Percentiles rank a stretch among this genome's conserved stretches.
These are phyloP conservation scores for Ligustrum vulgare DNA, from an alignment of 257 asterid species.

Conservation along the genomic window DNA sequence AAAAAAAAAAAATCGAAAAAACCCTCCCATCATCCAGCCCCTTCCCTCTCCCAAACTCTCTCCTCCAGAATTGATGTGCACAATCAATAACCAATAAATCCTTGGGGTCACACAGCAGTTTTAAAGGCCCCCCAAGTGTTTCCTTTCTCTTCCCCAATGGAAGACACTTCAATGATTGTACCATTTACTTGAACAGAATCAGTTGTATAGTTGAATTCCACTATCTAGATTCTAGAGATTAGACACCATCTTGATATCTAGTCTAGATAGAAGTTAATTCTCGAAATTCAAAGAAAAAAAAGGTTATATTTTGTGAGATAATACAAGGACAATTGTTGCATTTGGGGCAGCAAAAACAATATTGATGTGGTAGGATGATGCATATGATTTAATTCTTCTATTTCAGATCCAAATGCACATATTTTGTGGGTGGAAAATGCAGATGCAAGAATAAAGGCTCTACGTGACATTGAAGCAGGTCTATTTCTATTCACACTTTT, in stretches of 20 bases:
- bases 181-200: neutral
- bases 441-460: conserved; percentile 63
- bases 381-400: conserved; percentile 6
- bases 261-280: neutral
- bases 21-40: neutral
- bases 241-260: neutral
- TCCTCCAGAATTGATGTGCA: neutral
- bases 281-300: neutral
- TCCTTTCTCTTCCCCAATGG: neutral
- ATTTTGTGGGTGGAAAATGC: conserved; percentile 66
- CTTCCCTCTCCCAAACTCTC: neutral
- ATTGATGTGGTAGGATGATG: neutral
- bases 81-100: neutral
- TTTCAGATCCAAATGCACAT: conserved; percentile 82
- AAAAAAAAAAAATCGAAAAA: too few relatives aligned
- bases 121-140: neutral
- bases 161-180: neutral
- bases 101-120: neutral
- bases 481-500: conserved; percentile 11
- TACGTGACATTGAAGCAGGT: conserved; percentile 79
- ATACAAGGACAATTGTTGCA: neutral
- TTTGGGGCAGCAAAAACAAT: conserved; percentile 10
- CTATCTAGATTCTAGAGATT: neutral
- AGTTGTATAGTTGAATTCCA: neutral
- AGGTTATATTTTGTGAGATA: too few relatives aligned